These are phyloP conservation scores for Herpotrichia juniperi DNA, from an alignment of 2,329 filamentous ascomycete genomes.

Conservation along the genomic window DNA sequence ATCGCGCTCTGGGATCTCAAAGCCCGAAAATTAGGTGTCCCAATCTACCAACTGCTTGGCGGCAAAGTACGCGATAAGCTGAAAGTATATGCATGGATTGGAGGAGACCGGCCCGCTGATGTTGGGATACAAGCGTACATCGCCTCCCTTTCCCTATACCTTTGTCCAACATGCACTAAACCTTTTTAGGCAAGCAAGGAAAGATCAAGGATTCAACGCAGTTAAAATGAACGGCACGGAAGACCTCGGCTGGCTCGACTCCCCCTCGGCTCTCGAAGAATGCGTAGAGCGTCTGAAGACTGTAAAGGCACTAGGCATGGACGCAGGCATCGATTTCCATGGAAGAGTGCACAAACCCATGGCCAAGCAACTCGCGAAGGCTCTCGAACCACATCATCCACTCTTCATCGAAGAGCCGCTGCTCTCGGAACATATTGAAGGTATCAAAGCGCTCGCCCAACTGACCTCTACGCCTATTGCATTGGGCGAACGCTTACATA, in stretches of 20 bases:
- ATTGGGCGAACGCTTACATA: slow-evolving; percentile 73
- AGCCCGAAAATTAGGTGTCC: slow-evolving; percentile 67
- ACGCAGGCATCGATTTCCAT: slow-evolving; percentile 79
- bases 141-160: neutral
- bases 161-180: neutral
- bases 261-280: slow-evolving; percentile 66
- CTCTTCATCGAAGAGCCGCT: slow-evolving; percentile 80
- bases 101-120: slow-evolving; percentile 72
- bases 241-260: slow-evolving; percentile 78
- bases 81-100: slow-evolving; percentile 80
- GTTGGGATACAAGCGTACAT: slow-evolving; percentile 67
- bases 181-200: slow-evolving; percentile 56
- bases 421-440: slow-evolving; percentile 71
- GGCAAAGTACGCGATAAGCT: slow-evolving; percentile 74
- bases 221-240: slow-evolving; percentile 84
- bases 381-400: slow-evolving; percentile 70
- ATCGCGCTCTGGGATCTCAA: slow-evolving; percentile 84
- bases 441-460: slow-evolving; percentile 65
- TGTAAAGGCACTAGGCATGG: slow-evolving; percentile 73
- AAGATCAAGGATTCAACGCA: slow-evolving; percentile 67
- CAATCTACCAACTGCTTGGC: slow-evolving; percentile 75
- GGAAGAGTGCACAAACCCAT: slow-evolving; percentile 80
- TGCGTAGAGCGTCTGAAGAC: slow-evolving; percentile 71
- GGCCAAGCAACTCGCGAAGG: slow-evolving; percentile 75
- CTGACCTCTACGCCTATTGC: slow-evolving; percentile 70